Evolutionary conservation across 768 basidiomycete genomes (phyloP), one percentile per base, ranked within the genome.

Genomic region (Sarcodon aspratus): DNA sequence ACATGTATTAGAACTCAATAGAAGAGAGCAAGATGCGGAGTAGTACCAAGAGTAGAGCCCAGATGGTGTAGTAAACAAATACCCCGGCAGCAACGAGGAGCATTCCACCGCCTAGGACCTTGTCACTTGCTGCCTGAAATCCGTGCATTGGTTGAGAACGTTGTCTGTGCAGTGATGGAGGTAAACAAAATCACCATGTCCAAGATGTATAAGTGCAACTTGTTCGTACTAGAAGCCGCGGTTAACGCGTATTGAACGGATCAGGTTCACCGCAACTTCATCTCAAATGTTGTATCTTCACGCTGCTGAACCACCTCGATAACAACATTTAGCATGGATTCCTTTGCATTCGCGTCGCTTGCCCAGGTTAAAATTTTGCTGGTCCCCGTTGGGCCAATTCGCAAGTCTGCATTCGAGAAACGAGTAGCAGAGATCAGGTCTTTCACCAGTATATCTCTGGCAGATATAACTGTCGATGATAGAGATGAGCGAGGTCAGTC

Each of bases 21-120:
- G 32, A 8, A 18, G 33, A 33, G 27, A 65, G 11, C 15, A 13
- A 34, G 13, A 34, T 44, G 27, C 32, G 37, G 7, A 37, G n/a
- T 57, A 84, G 58, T 55, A 92, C 93, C 48, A 94, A 75, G 46
- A 97, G 68, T 48, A 96, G 74, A 11, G 92, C 82, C 94, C 94
- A 97, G 27, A 76, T 72, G 1, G 94, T 92, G 64, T 97, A 98
- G 63, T 97, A 97, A 9, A 75, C 68, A 68, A 95, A 95, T 35
- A 87, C 77, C 40, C 79, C 63, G 6, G 78, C 74, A 33, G 90
- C 89, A 52, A 76, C 72, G 53, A 87, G 70, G 60, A 96, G 77
- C 85, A 95, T 89, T 38, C 69, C 56, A 32, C 82, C 78, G 46
- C 93, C 93, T 9, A 92, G 66, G 38, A 73, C 69, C 69, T 87